Base-by-base conservation (phyloP, 192 early-diverging fungal species). In the Linnemannia schmuckeri region DNA sequence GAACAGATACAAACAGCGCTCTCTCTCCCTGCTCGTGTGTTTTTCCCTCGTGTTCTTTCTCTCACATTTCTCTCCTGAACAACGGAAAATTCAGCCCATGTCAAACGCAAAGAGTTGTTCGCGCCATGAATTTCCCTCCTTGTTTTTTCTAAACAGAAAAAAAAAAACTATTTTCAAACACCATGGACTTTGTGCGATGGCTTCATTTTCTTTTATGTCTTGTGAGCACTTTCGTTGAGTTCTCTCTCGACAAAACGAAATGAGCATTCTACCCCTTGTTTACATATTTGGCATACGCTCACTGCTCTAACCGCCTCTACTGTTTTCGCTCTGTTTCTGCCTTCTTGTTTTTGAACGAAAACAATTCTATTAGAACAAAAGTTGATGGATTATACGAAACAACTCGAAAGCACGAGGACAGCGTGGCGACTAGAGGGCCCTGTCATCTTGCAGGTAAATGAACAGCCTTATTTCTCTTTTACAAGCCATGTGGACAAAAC, bases 361-460 rank as follows among this genome's bases (percentile, higher is more conserved):
- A 38, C 17, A 0, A 52, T 20, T 72, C 18, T 52, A 68, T 2
- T 81, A 87, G 85, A 87, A 54, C 85, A 87, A 81, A 87, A 87
- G 33, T 37, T 87, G 17, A 75, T 78, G 63, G 85, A 87, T 6
- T 87, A 87, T 33, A 78, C 61, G 4, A 81, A 78, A 72, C 85
- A 87, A 27, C 57, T 87, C 3, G 85, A 87, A 40, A 74, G 52
- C 72, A 75, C 80, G 8, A 77, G 80, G 66, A 71, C 75, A 22
- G 85, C 85, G 57, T 87, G 85, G 85, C 70, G 76, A 22, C 33
- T 87, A 27, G 85, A 87, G 54, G 85, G 85, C 41, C 85, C 85
- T 37, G 79, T 77, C 35, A 13, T 81, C 18, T 61, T 87, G 44
- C 76, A 87, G 79, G 85, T 87, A 87, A 35, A 27, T 6, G 9